phyloP scores from a whole-genome alignment of 331 rosid species.

The Quercus phellos region DNA sequence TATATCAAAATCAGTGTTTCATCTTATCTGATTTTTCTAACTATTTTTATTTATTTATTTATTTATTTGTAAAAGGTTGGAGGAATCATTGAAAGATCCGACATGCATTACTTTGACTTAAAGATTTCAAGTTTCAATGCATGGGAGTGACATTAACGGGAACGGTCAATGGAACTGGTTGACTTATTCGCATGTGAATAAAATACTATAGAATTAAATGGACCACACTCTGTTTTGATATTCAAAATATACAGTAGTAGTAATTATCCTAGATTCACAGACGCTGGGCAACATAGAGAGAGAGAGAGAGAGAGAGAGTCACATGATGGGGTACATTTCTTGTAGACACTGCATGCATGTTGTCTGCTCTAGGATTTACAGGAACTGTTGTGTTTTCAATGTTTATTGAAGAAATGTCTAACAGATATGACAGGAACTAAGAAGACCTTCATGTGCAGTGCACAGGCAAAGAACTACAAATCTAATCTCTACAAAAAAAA shows the following conservation, averaged over 20 bases:
- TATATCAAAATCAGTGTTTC: no score
- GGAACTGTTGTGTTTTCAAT: conserved; percentile 10
- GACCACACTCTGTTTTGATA: neutral
- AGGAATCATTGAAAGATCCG: no score
- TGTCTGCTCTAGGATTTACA: conserved; percentile 38
- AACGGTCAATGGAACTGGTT: neutral
- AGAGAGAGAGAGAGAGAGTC: conserved; percentile 1
- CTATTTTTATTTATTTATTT: no score
- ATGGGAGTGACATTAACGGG: neutral
- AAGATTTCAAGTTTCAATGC: no score
- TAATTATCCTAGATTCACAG: neutral
- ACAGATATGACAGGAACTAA: conserved; percentile 20
- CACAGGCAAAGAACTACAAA: conserved; percentile 16
- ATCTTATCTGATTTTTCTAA: no score
- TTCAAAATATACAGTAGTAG: neutral
- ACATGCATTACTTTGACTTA: no score
- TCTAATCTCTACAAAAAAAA: neutral
- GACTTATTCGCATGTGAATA: neutral
- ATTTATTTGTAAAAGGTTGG: no score
- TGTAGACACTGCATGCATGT: conserved; percentile 29
- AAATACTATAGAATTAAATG: neutral
- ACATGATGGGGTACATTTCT: conserved; percentile 15
- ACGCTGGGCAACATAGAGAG: neutral
- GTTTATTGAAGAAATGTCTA: conserved; percentile 33
- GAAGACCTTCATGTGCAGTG: conserved; percentile 47